Evolutionary conservation across 306 rosid species (phyloP).

Genomic region (Alnus glutinosa): DNA sequence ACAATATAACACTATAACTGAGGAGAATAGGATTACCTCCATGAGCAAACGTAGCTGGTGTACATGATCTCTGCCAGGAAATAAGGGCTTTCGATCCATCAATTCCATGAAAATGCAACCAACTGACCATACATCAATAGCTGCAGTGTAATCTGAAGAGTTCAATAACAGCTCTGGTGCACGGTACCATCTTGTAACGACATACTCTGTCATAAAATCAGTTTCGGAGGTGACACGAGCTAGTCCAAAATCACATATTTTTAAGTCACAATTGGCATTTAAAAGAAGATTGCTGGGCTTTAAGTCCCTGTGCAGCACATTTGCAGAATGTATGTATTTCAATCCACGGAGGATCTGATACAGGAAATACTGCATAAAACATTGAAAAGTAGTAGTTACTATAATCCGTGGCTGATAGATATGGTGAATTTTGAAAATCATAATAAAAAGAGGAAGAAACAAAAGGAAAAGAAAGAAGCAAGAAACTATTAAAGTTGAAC

Average conservation of each 20-base stretch:
- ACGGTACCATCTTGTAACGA: constrained; percentile 96
- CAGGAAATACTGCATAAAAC: constrained; percentile 73
- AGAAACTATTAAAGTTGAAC: background rate
- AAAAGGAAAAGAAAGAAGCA: background rate
- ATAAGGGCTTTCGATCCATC: constrained; percentile 92
- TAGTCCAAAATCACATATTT: constrained; percentile 95
- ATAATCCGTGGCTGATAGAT: background rate
- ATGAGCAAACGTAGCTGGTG: constrained; percentile 90
- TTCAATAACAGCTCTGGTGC: constrained; percentile 92
- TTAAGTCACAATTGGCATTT: constrained; percentile 92
- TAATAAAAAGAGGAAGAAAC: background rate
- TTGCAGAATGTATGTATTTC: constrained; percentile 97
- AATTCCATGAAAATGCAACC: constrained; percentile 97
- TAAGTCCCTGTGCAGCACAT: constrained; percentile 93
- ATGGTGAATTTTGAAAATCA: background rate
- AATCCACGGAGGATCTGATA: constrained; percentile 95
- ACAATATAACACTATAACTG: constrained; percentile 1
- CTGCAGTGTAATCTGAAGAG: constrained; percentile 97
- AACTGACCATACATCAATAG: constrained; percentile 97
- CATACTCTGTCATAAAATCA: constrained; percentile 97
- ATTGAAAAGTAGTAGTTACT: background rate
- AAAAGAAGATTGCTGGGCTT: constrained; percentile 96
- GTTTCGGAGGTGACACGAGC: constrained; percentile 98
- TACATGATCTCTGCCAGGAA: constrained; percentile 98
- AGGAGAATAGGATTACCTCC: constrained; percentile 63